These are phyloP conservation scores for Trifolium pratense DNA, from an alignment of 306 rosid genomes.

Conservation along the genomic window DNA sequence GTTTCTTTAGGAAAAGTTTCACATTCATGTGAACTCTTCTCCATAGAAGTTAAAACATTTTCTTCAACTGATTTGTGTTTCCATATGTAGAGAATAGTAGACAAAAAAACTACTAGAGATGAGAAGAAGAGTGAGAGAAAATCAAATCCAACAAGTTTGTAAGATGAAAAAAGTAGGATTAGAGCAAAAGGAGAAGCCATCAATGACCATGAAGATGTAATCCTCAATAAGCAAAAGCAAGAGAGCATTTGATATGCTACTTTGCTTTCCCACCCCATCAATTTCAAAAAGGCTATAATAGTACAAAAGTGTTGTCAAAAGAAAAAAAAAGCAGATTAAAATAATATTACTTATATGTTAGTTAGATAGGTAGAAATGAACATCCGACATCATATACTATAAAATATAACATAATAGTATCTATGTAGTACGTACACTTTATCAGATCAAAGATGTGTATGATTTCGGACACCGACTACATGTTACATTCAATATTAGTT, in stretches of 20 bases:
- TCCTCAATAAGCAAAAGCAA: slow-evolving; percentile 56
- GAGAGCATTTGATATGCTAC: slow-evolving; percentile 60
- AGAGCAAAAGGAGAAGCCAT: slow-evolving; percentile 49
- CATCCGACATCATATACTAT: not conserved
- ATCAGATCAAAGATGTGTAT: too few species aligned
- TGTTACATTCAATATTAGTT: not conserved
- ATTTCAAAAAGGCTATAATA: slow-evolving; percentile 42
- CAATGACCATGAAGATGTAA: slow-evolving; percentile 46
- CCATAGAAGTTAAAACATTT: slow-evolving; percentile 20
- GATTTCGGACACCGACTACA: too few species aligned
- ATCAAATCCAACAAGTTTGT: slow-evolving; percentile 49
- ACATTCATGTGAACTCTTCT: slow-evolving; percentile 11
- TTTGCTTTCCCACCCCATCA: slow-evolving; percentile 60
- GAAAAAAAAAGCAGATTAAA: slow-evolving; percentile 8
- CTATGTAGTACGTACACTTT: not conserved
- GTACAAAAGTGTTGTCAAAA: slow-evolving; percentile 32
- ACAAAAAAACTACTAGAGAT: slow-evolving; percentile 50
- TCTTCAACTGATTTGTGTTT: slow-evolving; percentile 44
- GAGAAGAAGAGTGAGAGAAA: slow-evolving; percentile 57
- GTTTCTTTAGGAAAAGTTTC: slow-evolving; percentile 40
- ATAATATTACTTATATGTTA: not conserved
- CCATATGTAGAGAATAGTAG: slow-evolving; percentile 51
- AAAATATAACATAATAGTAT: not conserved
- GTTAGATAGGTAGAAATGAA: not conserved
- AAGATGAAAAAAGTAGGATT: slow-evolving; percentile 52